Evolutionary conservation across 192 early-diverging fungal genomes (phyloP).

Genomic region (Dissophora ornata): DNA sequence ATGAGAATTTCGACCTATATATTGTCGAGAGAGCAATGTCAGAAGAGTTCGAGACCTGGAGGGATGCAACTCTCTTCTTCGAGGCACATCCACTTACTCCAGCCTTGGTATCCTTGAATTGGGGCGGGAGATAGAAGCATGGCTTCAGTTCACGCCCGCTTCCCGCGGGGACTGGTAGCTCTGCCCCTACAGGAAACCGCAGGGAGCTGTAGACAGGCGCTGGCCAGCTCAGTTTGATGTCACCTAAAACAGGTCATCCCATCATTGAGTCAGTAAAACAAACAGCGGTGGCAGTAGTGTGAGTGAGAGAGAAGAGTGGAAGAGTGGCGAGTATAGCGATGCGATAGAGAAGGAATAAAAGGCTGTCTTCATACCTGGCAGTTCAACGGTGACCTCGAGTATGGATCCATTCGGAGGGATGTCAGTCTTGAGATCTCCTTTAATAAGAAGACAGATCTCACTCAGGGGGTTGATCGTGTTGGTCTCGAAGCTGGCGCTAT

Average conservation of each 20-base stretch:
- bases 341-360: too few species aligned
- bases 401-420: not conserved
- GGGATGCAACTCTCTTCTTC: too few species aligned
- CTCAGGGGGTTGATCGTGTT: not conserved
- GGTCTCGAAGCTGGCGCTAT: not conserved
- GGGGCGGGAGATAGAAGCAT: constrained; percentile 15
- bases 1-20: not conserved
- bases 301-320: not conserved
- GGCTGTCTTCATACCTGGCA: constrained; percentile 12
- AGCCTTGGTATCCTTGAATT: not conserved
- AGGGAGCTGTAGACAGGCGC: not conserved
- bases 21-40: not conserved
- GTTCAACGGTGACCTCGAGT: not conserved
- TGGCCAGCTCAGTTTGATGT: not conserved
- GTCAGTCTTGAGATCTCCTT: constrained; percentile 7
- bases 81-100: constrained; percentile 9
- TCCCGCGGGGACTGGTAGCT: not conserved
- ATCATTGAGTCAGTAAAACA: too few species aligned
- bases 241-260: too few species aligned
- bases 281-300: not conserved
- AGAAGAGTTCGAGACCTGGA: not conserved
- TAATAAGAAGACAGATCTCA: constrained; percentile 8
- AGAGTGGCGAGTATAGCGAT: not conserved
- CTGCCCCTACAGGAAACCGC: not conserved
- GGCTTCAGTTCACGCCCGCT: not conserved